These are phyloP conservation scores for Maudiozyma bulderi DNA, from an alignment of 805 yeast species.

Conservation along the genomic window DNA sequence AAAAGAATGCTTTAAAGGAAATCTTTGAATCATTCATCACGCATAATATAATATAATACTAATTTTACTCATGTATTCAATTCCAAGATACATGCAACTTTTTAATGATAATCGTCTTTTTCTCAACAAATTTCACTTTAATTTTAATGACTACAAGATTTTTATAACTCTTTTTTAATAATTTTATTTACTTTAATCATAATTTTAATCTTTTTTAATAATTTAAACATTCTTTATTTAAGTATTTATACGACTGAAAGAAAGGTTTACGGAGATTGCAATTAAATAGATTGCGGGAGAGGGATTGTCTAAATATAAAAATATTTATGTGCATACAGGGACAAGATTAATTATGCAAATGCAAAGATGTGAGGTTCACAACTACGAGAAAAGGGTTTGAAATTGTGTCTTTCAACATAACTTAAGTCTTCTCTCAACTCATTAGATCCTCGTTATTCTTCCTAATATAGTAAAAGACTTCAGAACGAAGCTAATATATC, in stretches of 20 bases:
- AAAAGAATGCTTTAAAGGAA: conserved; percentile 7
- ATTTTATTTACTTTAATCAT: no score
- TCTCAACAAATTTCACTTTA: neutral
- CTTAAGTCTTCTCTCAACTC: neutral
- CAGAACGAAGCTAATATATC: neutral
- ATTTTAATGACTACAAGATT: no score
- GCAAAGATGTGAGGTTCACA: neutral
- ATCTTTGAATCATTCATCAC: neutral
- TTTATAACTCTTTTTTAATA: no score
- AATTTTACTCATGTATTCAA: neutral
- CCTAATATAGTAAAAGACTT: neutral
- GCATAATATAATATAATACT: neutral
- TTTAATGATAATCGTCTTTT: neutral
- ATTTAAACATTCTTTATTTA: no score
- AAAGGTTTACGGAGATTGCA: no score
- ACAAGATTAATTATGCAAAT: neutral
- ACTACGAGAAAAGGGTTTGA: neutral
- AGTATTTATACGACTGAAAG: no score
- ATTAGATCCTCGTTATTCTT: conserved; percentile 1
- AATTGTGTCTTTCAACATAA: neutral
- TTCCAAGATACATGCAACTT: neutral
- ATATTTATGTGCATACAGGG: neutral
- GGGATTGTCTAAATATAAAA: neutral
- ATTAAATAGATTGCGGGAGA: no score
- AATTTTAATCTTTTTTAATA: no score